phyloP scores from a whole-genome alignment of 306 rosid species.

The Adenanthera pavonina region DNA sequence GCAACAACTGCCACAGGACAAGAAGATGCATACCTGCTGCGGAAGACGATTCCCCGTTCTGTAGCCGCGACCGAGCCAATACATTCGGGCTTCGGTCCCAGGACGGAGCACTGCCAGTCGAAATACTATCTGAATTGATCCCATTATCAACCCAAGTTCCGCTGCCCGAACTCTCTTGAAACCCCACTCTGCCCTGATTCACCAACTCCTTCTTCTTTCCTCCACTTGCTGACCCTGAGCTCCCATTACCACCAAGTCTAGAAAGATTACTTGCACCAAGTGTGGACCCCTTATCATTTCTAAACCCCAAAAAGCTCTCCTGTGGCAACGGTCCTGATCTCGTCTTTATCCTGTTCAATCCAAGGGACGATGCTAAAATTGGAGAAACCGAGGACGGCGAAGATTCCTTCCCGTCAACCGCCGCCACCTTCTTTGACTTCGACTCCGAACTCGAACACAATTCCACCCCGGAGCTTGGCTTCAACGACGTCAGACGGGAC shows the following conservation, averaged over 20 bases:
- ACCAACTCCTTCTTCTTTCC: conserved; percentile 64
- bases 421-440: conserved; percentile 45
- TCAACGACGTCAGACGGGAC: conserved; percentile 41
- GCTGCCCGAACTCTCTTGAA: conserved; percentile 50
- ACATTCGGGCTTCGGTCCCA: conserved; percentile 74
- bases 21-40: conserved; percentile 60
- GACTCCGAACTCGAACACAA: conserved; percentile 34
- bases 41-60: conserved; percentile 68
- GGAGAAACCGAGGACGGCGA: conserved; percentile 74
- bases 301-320: conserved; percentile 87
- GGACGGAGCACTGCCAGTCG: conserved; percentile 55
- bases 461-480: conserved; percentile 15
- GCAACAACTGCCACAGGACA: background rate
- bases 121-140: conserved; percentile 56
- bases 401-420: conserved; percentile 51
- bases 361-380: conserved; percentile 86
- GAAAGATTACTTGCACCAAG: conserved; percentile 79
- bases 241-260: conserved; percentile 43
- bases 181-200: conserved; percentile 53
- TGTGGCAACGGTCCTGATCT: conserved; percentile 99
- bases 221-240: conserved; percentile 40
- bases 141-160: conserved; percentile 61
- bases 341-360: conserved; percentile 91
- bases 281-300: conserved; percentile 63
- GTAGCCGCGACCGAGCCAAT: conserved; percentile 64